Evolutionary conservation across 345 rosid species (phyloP), one percentile per base, ranked within the genome.

Genomic region (Alliaria petiolata): DNA sequence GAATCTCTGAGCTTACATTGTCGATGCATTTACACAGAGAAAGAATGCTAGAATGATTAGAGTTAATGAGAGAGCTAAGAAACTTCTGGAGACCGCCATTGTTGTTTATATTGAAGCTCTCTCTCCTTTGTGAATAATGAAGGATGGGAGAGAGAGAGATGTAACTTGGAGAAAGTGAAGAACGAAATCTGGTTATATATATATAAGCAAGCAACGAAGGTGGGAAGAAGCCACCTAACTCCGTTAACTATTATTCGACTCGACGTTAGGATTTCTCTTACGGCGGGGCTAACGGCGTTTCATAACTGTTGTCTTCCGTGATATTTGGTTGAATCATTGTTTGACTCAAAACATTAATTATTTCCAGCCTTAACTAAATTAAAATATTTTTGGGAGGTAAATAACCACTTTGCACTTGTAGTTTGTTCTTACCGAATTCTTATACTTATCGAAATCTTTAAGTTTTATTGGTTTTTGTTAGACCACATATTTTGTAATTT

Each of bases 71-170:
- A 75, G 67, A 71, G 65, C 71, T 55, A 79, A 66, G 77, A 69
- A 34, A 72, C 83, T 77, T 54, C n/a, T 76, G 46, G 73, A 83
- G 70, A 74, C 73, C 78, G 46, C 84, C 98, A 92, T 89, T 76
- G 67, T 45, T 47, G 58, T 17, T 45, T 36, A 50, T 56, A 47
- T 20, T 31, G 39, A 70, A 67, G 56, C 40, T 75, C 63, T 67
- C 75, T 38, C 60, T 53, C 68, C 58, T 34, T 54, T 34, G n/a
- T 62, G 19, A 26, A 30, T 35, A 31, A 43, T 33, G 50, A 42
- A 51, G 65, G 69, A 6, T 5, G 51, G 5, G n/a, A 10, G 14
- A 17, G 42, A 34, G 55, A 28, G 56, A 67, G 54, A 59, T 57
- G 71, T 65, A 58, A 49, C 11, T 64, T 69, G 76, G 61, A 60